These are phyloP conservation scores for Puccinia hordei DNA, from an alignment of 1,284 basidiomycete species.

Conservation along the genomic window DNA sequence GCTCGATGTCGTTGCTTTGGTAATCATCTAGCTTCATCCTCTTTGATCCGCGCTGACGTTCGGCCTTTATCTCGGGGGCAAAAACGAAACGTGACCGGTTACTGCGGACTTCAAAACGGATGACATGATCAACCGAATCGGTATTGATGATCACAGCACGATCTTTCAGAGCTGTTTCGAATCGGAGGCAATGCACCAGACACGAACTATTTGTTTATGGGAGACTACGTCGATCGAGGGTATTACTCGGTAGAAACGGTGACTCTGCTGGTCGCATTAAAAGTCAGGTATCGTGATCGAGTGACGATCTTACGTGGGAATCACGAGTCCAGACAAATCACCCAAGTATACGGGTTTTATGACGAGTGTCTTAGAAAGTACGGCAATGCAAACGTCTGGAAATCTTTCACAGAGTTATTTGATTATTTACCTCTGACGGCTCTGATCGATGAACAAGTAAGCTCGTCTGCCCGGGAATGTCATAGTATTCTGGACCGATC, in stretches of 20 bases:
- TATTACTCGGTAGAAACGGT: constrained; percentile 99
- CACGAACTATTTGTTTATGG: constrained; percentile 99
- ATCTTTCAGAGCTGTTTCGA: constrained; percentile 97
- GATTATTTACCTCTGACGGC: constrained; percentile 97
- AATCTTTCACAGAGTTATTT: constrained; percentile 98
- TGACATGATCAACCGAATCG: constrained; percentile 53
- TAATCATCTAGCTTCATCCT: not conserved
- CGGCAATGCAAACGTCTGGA: constrained; percentile 99
- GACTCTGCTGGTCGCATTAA: constrained; percentile 94
- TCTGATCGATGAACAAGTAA: constrained; percentile 94
- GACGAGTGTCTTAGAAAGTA: constrained; percentile 99
- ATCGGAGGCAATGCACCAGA: constrained; percentile 99
- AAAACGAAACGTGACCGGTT: not conserved
- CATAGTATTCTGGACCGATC: no score
- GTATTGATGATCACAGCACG: constrained; percentile 69
- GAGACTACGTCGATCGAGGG: constrained; percentile 98
- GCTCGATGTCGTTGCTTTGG: not conserved
- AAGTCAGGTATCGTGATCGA: constrained; percentile 95
- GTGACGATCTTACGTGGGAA: constrained; percentile 98
- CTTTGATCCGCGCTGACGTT: not conserved
- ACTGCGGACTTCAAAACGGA: not conserved
- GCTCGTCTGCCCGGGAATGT: constrained; percentile 59
- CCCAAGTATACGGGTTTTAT: constrained; percentile 99
- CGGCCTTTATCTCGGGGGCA: not conserved
- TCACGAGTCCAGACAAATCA: constrained; percentile 99